phyloP scores from a whole-genome alignment of 805 yeast species.

The Candida mattraensis region DNA sequence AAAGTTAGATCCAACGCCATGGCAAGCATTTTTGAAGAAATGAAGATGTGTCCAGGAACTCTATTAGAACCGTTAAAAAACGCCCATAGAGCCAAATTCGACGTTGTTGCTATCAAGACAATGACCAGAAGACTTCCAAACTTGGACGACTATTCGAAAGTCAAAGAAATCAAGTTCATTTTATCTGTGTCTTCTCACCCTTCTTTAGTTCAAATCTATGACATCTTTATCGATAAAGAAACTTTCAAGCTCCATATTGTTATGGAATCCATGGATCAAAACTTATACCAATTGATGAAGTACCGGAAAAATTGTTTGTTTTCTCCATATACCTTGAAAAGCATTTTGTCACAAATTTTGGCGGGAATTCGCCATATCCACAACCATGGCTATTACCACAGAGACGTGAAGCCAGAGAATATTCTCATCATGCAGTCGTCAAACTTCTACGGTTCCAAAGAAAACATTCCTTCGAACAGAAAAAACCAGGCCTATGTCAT shows the following conservation, averaged over 20 bases:
- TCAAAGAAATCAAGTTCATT: conserved; percentile 69
- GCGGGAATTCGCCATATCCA: conserved; percentile 85
- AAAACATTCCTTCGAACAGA: conserved; percentile 41
- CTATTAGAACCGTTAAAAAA: conserved; percentile 45
- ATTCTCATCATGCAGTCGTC: conserved; percentile 65
- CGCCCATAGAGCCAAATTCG: conserved; percentile 16
- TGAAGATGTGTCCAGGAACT: conserved; percentile 40
- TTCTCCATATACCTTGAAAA: conserved; percentile 57
- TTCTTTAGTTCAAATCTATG: conserved; percentile 71
- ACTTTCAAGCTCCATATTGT: conserved; percentile 69
- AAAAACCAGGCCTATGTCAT: conserved; percentile 52
- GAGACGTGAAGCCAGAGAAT: conserved; percentile 95
- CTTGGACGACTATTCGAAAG: conserved; percentile 55
- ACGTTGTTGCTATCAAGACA: conserved; percentile 76
- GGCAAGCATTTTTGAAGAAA: conserved; percentile 16
- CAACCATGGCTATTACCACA: conserved; percentile 63
- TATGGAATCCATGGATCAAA: conserved; percentile 88
- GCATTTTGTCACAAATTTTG: conserved; percentile 69
- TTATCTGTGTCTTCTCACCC: conserved; percentile 68
- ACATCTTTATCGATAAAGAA: conserved; percentile 69
- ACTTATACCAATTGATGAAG: conserved; percentile 73
- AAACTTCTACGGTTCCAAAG: conserved; percentile 48
- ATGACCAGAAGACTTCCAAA: conserved; percentile 57
- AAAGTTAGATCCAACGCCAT: conserved; percentile 38
- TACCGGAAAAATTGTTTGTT: conserved; percentile 54